These are phyloP conservation scores for Penicillium chermesinum DNA, from an alignment of 495 filamentous ascomycete genomes.

Conservation along the genomic window DNA sequence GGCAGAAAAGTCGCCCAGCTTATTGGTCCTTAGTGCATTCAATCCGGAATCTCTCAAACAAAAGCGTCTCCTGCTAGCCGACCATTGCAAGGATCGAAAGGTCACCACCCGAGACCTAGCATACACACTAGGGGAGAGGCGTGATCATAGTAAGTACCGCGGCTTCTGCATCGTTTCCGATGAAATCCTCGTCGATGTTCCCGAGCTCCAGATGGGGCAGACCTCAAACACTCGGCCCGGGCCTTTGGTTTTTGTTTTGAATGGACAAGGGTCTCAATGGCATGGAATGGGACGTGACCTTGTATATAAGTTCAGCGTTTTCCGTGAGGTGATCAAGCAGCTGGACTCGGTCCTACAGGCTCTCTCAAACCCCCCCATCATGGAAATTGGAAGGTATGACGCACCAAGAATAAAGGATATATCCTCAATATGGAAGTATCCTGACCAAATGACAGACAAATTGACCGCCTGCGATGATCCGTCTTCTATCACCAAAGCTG, in stretches of 20 bases:
- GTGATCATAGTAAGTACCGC: constrained; percentile 10
- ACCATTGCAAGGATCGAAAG: neutral
- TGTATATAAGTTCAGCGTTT: constrained; percentile 20
- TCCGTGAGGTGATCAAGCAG: constrained; percentile 17
- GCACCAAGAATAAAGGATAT: too few species aligned
- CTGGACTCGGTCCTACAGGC: neutral
- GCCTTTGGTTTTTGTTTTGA: constrained; percentile 60
- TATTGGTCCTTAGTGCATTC: neutral
- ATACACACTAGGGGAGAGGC: constrained; percentile 11
- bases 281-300: constrained; percentile 35
- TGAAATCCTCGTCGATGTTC: too few species aligned
- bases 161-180: constrained; percentile 1
- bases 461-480: neutral
- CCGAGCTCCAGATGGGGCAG: neutral
- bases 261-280: constrained; percentile 64
- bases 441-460: constrained; percentile 4
- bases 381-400: constrained; percentile 4
- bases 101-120: constrained; percentile 1
- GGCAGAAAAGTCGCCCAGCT: neutral
- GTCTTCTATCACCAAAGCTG: constrained; percentile 13
- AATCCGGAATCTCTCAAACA: neutral
- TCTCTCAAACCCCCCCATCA: neutral
- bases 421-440: neutral
- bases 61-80: neutral
- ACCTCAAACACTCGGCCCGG: neutral